Conservation (phyloP, 2,329 filamentous ascomycete genomes). For the Neopestalotiopsis sp. region DNA sequence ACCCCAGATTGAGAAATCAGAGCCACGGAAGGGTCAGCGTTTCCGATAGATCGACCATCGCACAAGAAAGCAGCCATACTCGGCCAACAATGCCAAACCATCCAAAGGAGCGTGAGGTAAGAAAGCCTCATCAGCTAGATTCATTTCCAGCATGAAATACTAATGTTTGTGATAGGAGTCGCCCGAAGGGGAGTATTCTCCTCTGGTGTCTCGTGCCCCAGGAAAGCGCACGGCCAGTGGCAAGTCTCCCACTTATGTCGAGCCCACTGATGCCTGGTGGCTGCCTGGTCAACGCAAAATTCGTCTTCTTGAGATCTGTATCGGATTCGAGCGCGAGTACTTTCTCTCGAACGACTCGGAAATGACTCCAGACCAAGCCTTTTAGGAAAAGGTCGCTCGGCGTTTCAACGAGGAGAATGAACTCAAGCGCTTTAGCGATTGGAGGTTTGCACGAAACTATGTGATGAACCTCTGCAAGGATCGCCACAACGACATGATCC, state of each 20-base stretch:
- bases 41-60: no score
- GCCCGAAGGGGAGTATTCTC: background rate
- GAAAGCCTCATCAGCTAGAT: background rate
- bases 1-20: no score
- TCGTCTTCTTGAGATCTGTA: background rate
- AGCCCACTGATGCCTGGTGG: background rate
- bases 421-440: background rate
- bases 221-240: background rate
- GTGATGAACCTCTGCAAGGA: conserved; percentile 3
- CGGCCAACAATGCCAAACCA: no score
- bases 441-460: background rate
- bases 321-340: background rate
- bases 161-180: background rate
- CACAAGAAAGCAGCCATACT: no score
- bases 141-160: background rate
- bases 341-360: background rate
- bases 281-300: background rate
- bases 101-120: background rate
- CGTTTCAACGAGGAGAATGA: conserved; percentile 6
- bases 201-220: background rate
- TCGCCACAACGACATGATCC: background rate
- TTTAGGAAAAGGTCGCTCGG: background rate
- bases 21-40: no score
- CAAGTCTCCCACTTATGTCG: background rate
- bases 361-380: background rate